Base-by-base conservation (phyloP, 1,284 basidiomycete species). In the Trametes sp. region DNA sequence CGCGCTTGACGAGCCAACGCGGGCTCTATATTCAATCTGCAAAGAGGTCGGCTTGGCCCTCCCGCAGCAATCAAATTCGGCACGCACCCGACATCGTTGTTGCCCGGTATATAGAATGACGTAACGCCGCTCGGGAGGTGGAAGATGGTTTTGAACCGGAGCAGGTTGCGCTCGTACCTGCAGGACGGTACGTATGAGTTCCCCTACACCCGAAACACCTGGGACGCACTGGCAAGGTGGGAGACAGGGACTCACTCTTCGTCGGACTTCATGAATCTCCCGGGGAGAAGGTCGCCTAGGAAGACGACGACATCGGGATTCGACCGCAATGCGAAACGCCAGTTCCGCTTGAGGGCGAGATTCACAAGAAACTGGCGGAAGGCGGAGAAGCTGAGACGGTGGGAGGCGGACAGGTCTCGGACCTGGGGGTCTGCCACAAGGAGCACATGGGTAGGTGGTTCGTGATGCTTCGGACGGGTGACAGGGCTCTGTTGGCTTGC, bases 381-480 rank as follows among this genome's bases (percentile, higher is more conserved):
- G 26, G 70, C 70, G 67, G 76, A 79, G 68, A 80, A 68, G 73
- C 82, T 75, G 50, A 75, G 72, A 63, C 73, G 74, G 49, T 74
- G 80, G 73, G 78, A 81, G 50, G 80, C 78, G 42, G 74, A 76
- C 64, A 80, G 73, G 69, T 89, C 85, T 29, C 87, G 84, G 19
- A 95, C 81, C 73, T 95, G 93, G 1, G 92, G 85, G 72, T 96
- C 94, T 4, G 93, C 86, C 23, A 95, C 72, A 54, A 96, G 80
- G 16, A 95, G 81, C 29, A 94, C 78, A 67, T 89, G 91, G 2
- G 81, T 83, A 7, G 83, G 77, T 11, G 71, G 49, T 53, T 67
- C 54, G 21, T n/a, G 54, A 52, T 44, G 48, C 57, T 64, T 51
- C n/a, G n/a, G 41, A 28, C 11, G 35, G 16, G 23, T 53, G n/a